Conservation (phyloP, 2,329 filamentous ascomycete genomes). For the Hymenoscyphus occultus region DNA sequence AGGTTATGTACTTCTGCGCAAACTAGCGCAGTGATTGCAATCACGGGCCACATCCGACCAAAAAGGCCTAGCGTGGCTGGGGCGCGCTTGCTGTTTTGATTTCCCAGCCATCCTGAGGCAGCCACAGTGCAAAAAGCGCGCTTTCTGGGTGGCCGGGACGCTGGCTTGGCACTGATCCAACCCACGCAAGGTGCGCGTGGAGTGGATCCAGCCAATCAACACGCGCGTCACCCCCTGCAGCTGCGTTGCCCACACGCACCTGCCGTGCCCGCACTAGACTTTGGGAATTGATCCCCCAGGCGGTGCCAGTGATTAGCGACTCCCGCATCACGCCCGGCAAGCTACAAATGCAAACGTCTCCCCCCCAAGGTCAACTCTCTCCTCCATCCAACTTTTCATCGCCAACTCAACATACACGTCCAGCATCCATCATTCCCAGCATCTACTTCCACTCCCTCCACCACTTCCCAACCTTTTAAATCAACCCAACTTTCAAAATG, state of each 20-base stretch:
- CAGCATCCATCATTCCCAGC: constrained; percentile 7
- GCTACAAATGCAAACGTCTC: constrained; percentile 19
- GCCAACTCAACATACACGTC: constrained; percentile 19
- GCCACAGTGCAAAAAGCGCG: neutral
- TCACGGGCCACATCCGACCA: constrained; percentile 16
- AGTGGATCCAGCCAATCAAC: constrained; percentile 13
- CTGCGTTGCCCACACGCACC: neutral
- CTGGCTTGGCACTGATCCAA: neutral
- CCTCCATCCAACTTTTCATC: constrained; percentile 27
- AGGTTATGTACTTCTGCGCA: constrained; percentile 18
- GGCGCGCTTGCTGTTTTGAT: constrained; percentile 14
- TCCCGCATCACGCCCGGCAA: constrained; percentile 15
- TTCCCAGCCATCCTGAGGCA: neutral
- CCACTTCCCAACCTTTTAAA: constrained; percentile 33
- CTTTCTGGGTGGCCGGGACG: neutral
- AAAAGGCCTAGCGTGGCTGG: constrained; percentile 5
- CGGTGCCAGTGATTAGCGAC: constrained; percentile 17
- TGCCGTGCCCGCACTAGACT: neutral
- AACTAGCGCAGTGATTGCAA: constrained; percentile 20
- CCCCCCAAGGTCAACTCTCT: constrained; percentile 13
- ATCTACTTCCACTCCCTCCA: constrained; percentile 7
- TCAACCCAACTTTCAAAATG: constrained; percentile 71
- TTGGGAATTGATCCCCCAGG: neutral
- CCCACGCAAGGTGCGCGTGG: neutral
- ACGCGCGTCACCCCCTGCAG: neutral